Evolutionary conservation across 192 early-diverging fungal genomes (phyloP).

Genomic region (Rhizophlyctis rosea): DNA sequence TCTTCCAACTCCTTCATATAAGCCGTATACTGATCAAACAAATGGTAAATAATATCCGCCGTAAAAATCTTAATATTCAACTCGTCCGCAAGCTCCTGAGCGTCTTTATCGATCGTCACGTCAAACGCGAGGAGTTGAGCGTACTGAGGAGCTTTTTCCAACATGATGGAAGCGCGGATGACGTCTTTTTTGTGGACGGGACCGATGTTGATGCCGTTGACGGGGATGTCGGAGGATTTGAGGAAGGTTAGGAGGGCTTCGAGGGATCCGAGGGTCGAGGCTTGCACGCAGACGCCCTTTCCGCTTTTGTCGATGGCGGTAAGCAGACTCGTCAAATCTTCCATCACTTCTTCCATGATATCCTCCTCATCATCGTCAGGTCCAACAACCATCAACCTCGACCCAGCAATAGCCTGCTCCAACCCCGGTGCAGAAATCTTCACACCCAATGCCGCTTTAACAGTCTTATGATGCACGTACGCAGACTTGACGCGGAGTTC

Average conservation of each 20-base stretch:
- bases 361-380: slow-evolving; percentile 97
- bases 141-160: slow-evolving; percentile 83
- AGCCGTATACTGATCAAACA: slow-evolving; percentile 90
- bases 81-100: slow-evolving; percentile 86
- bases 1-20: slow-evolving; percentile 78
- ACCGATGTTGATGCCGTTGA: slow-evolving; percentile 94
- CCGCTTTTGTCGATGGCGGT: slow-evolving; percentile 79
- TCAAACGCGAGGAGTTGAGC: slow-evolving; percentile 56
- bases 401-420: slow-evolving; percentile 96
- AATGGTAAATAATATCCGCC: slow-evolving; percentile 98
- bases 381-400: slow-evolving; percentile 85
- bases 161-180: slow-evolving; percentile 84
- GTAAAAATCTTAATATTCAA: slow-evolving; percentile 88
- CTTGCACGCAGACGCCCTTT: slow-evolving; percentile 95
- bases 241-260: slow-evolving; percentile 96
- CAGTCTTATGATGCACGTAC: slow-evolving; percentile 92
- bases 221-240: slow-evolving; percentile 87
- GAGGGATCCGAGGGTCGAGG: slow-evolving; percentile 94
- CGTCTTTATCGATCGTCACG: slow-evolving; percentile 71
- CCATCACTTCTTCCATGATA: slow-evolving; percentile 91
- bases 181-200: slow-evolving; percentile 98
- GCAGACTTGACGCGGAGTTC: slow-evolving; percentile 96
- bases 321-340: slow-evolving; percentile 75
- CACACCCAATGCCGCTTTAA: slow-evolving; percentile 95
- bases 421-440: slow-evolving; percentile 93